Base-by-base conservation (phyloP, 192 early-diverging fungal genomes). In the Allomyces macrogynus region DNA sequence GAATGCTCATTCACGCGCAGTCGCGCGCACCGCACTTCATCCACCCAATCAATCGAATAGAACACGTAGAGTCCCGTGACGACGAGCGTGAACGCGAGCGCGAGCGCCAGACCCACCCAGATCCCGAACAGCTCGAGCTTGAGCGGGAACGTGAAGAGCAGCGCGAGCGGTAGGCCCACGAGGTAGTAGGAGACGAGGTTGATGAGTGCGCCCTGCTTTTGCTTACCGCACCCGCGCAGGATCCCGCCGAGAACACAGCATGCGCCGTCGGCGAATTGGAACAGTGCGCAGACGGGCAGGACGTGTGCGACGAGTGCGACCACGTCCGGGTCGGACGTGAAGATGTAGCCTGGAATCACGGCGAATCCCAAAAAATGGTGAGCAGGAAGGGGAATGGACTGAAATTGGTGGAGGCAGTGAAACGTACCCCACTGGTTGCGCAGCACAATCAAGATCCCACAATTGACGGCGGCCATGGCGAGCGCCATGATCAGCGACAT, bases 251-350 rank as follows among this genome's bases (percentile, higher is more conserved):
- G 81, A 79, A 24, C 66, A 67, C 9, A 80, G 12, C 61, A 78
- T 77, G 14, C 23, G 68, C 76, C 60, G 74, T 44, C 60, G 26
- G 7, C 23, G 66, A 74, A 69, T 68, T 90, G 88, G 73, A 84
- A 90, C 27, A 84, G 24, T 0, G 89, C 90, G 24, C 78, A 86
- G n/a, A 90, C 68, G 0, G 92, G 92, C 73, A 95, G 73, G 12
- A 93, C 77, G 61, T 64, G 68, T 1, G 88, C 84, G 4, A 93
- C 88, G 8, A 87, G 70, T 8, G 64, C 69, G 62, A 89, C 74
- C 20, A 97, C 86, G 0, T 78, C 78, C 0, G 68, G 65, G 68
- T 93, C 87, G 44, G 79, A 68, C 23, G 85, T 86, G 68, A 87
- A 88, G 32, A 87, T 49, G 23, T 54, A 66, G 8, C 78, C 77